Conservation (phyloP, 768 basidiomycete species). For the Amanita pseudoporphyria region DNA sequence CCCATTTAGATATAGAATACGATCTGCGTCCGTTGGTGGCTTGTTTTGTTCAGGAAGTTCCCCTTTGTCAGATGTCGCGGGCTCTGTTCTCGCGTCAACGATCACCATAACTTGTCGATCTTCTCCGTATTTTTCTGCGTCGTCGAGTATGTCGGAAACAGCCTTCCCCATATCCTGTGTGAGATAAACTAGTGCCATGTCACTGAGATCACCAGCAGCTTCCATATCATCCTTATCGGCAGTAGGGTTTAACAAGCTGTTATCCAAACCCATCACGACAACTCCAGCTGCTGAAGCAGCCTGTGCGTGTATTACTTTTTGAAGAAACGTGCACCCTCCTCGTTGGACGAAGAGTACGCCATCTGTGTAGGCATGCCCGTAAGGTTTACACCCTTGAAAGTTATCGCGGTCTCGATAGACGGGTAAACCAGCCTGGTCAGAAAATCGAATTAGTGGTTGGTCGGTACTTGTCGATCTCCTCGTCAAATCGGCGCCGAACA, state of each 20-base stretch:
- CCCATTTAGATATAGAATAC: constrained; percentile 68
- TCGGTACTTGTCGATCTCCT: constrained; percentile 13
- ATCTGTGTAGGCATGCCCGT: constrained; percentile 34
- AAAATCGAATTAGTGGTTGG: constrained; percentile 17
- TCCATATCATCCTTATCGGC: constrained; percentile 45
- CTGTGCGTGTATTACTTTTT: constrained; percentile 67
- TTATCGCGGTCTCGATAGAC: constrained; percentile 47
- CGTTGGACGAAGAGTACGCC: constrained; percentile 57
- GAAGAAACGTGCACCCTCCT: constrained; percentile 82
- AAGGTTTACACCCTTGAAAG: constrained; percentile 49
- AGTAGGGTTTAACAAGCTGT: constrained; percentile 55
- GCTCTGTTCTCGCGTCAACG: constrained; percentile 29
- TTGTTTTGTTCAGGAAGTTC: constrained; percentile 16
- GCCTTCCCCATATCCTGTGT: constrained; percentile 39
- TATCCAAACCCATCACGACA: constrained; percentile 61
- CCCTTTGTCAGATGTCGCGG: constrained; percentile 18
- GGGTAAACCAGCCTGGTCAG: constrained; percentile 40
- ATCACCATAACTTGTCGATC: constrained; percentile 42
- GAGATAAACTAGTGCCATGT: constrained; percentile 53
- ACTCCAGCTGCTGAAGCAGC: constrained; percentile 70
- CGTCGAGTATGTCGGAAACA: constrained; percentile 46
- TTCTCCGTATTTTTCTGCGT: constrained; percentile 33
- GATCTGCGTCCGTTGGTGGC: constrained; percentile 25
- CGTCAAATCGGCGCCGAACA: constrained; percentile 61
- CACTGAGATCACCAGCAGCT: constrained; percentile 46